phyloP scores from a whole-genome alignment of 2,329 filamentous ascomycete genomes.

The Aspergillus pseudoglaucus region DNA sequence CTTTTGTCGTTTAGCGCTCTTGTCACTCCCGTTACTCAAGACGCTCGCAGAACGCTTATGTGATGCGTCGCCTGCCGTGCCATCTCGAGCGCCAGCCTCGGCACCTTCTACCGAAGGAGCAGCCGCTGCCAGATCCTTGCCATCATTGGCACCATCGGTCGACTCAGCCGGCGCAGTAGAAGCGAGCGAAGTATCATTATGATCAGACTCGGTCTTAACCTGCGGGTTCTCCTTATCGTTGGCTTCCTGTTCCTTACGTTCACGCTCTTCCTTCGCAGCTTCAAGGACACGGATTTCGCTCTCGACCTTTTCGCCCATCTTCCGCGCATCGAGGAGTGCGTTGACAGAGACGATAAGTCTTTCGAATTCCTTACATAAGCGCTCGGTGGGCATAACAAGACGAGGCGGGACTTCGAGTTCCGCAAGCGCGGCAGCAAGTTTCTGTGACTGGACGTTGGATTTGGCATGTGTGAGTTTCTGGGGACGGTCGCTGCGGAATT shows the following conservation, averaged over 20 bases:
- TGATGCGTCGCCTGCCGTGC: constrained; percentile 3
- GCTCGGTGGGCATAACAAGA: constrained; percentile 45
- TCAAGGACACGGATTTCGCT: constrained; percentile 43
- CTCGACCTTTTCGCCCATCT: constrained; percentile 43
- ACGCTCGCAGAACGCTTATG: constrained; percentile 82
- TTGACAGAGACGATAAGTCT: constrained; percentile 43
- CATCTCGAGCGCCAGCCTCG: background rate
- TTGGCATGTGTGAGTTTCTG: constrained; percentile 46
- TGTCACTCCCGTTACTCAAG: constrained; percentile 62
- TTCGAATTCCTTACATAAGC: constrained; percentile 45
- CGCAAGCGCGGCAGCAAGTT: constrained; percentile 41
- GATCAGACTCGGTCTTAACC: constrained; percentile 31
- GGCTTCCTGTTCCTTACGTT: constrained; percentile 27
- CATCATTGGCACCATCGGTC: constrained; percentile 1
- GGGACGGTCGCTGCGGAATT: constrained; percentile 67
- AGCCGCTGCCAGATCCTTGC: constrained; percentile 6
- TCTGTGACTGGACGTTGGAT: constrained; percentile 45
- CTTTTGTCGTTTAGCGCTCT: constrained; percentile 46
- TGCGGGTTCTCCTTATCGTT: constrained; percentile 23
- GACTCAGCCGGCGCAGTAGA: background rate
- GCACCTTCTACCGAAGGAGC: constrained; percentile 4
- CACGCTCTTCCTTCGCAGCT: constrained; percentile 34
- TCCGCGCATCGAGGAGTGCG: constrained; percentile 41
- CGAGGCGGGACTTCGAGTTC: constrained; percentile 43
- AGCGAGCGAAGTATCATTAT: constrained; percentile 12